Evolutionary conservation across 257 asterid species (phyloP), one percentile per base, ranked within the genome.

Genomic region (Ajuga chamaepitys): DNA sequence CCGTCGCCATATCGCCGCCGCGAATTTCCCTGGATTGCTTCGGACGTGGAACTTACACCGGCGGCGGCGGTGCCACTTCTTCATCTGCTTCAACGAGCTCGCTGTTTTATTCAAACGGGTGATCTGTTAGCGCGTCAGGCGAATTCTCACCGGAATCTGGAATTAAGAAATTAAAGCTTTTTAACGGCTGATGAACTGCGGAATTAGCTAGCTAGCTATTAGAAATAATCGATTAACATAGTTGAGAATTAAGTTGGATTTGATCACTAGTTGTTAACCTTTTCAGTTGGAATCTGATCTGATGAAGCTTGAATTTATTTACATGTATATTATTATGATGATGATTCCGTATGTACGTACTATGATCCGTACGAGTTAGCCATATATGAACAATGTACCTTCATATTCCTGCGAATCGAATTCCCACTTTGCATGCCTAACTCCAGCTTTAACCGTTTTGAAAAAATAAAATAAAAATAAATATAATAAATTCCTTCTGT

Each of bases 1-100:
- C 95, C 3, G 74, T 83, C 16, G 95, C 97, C 0, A 38, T 86
- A 14, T 87, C 99, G 4, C 92, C 95, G 13, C 96, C 95, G n/a
- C 76, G 85, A 47, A 88, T 85, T 20, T 86, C 95, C 18, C 68
- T 90, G 32, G 99, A 94, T 25, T 84, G 86, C 61, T 86, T 84
- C 47, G 79, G 86, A 26, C 88, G 81, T 54, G 68, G 89, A 24
- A 71, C 89, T 9, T 79, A 76, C 72, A 62, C 56, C 10, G 73
- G 67, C 3, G 75, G 76, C 48, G 73, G 67, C 3, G 75, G 76
- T 42, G 62, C 87, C 4, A 59, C 80, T 34, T 79, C 91, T 1
- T 74, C 88, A 0, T 75, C 74, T 4, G 65, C 95, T 1, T 77
- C 96, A 12, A 72, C 91, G 11, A 74, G 70, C 80, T 77, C 91